Evolutionary conservation across 495 filamentous ascomycete species (phyloP).

Genomic region (Hypomontagnella submonticulosa): DNA sequence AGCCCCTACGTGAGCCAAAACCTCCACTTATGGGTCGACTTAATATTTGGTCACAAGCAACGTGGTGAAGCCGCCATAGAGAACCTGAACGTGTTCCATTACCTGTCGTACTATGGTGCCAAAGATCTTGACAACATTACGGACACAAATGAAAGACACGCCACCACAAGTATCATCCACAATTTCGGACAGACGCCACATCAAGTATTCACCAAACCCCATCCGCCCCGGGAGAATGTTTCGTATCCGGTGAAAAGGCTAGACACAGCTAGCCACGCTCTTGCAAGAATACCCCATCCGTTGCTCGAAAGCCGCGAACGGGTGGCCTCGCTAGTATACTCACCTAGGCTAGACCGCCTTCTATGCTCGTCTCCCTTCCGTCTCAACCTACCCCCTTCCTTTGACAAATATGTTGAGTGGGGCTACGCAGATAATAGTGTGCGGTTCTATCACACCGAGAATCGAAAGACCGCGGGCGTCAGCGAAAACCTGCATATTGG

Average conservation of each 20-base stretch:
- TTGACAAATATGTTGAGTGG: conserved; percentile 95
- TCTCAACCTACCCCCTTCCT: conserved; percentile 85
- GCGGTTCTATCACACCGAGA: conserved; percentile 86
- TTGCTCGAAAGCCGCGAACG: conserved; percentile 84
- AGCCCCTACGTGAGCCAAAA: conserved; percentile 92
- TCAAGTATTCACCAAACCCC: conserved; percentile 87
- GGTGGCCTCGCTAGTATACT: conserved; percentile 82
- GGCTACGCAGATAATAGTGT: conserved; percentile 93
- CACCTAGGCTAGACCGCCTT: conserved; percentile 80
- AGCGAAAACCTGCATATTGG: conserved; percentile 94
- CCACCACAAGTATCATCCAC: conserved; percentile 95
- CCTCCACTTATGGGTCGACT: conserved; percentile 94
- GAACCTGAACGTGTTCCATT: conserved; percentile 93
- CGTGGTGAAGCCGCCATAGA: conserved; percentile 93
- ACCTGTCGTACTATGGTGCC: conserved; percentile 92
- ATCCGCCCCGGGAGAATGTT: conserved; percentile 76
- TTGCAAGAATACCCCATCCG: conserved; percentile 84
- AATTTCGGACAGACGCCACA: conserved; percentile 98
- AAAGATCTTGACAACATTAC: conserved; percentile 91
- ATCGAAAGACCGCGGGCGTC: conserved; percentile 74
- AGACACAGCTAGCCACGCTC: conserved; percentile 78
- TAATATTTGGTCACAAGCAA: conserved; percentile 95
- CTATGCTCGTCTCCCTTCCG: conserved; percentile 85
- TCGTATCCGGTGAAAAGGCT: conserved; percentile 71
- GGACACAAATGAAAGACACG: conserved; percentile 83